Percentiles rank a stretch among this genome's conserved stretches.
Conservation (phyloP, 345 rosid genomes). For the Brassica rapa region DNA sequence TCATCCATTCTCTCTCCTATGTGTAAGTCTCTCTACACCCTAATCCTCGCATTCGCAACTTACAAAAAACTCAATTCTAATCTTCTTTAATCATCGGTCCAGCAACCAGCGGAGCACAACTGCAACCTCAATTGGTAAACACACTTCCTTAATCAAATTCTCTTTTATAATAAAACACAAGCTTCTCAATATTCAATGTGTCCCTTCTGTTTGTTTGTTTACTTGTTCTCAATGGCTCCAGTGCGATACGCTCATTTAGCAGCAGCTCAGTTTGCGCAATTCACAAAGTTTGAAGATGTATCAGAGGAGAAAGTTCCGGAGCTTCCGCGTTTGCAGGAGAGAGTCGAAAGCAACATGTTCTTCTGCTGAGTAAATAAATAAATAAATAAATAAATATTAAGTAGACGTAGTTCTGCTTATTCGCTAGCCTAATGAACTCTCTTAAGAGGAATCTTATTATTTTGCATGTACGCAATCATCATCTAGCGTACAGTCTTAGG, state of each 20-base stretch:
- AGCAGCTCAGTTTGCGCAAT: slow-evolving; percentile 73
- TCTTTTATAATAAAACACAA: neutral
- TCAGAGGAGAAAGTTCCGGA: slow-evolving; percentile 51
- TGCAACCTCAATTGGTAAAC: slow-evolving; percentile 77
- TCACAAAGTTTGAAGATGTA: slow-evolving; percentile 67
- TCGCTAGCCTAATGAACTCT: neutral
- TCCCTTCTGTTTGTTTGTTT: neutral
- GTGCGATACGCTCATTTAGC: slow-evolving; percentile 88
- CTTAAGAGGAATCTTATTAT: slow-evolving; percentile 8
- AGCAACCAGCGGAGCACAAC: slow-evolving; percentile 86
- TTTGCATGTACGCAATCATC: slow-evolving; percentile 18
- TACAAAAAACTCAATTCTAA: neutral
- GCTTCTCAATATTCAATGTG: neutral
- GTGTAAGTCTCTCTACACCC: slow-evolving; percentile 55
- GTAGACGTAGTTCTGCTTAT: neutral
- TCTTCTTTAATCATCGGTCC: slow-evolving; percentile 17
- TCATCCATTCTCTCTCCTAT: slow-evolving; percentile 34
- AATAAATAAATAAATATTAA: neutral
- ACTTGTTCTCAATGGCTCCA: slow-evolving; percentile 67
- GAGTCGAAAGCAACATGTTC: slow-evolving; percentile 67
- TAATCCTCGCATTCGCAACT: neutral
- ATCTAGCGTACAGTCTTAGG: slow-evolving; percentile 20
- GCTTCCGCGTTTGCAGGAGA: slow-evolving; percentile 64
- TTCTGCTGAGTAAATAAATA: slow-evolving; percentile 60
- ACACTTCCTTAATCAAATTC: neutral